Evolutionary conservation across 495 filamentous ascomycete species (phyloP).

Genomic region (Penicillium soppii): DNA sequence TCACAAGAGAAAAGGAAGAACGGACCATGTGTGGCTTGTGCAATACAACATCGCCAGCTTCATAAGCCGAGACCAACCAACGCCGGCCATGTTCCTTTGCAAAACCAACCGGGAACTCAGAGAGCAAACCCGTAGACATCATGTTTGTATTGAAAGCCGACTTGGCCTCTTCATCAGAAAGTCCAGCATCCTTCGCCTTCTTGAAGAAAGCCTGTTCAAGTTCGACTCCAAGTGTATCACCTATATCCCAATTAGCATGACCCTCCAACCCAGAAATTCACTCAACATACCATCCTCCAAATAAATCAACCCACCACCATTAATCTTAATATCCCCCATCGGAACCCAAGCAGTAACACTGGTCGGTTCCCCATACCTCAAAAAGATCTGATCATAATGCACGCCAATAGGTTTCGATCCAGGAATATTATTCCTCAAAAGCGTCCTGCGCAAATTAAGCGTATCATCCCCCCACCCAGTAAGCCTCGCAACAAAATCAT

Average conservation of each 20-base stretch:
- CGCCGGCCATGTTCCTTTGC: slow-evolving; percentile 37
- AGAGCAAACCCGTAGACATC: slow-evolving; percentile 51
- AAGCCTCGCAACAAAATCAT: slow-evolving; percentile 51
- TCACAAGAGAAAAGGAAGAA: background rate
- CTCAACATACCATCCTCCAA: slow-evolving; percentile 48
- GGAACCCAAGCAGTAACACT: slow-evolving; percentile 65
- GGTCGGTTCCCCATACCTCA: slow-evolving; percentile 56
- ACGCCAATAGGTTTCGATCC: slow-evolving; percentile 59
- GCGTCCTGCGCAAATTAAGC: slow-evolving; percentile 43
- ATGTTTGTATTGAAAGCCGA: slow-evolving; percentile 59
- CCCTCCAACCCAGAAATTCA: background rate
- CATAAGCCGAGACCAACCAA: slow-evolving; percentile 56
- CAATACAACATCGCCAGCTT: slow-evolving; percentile 62
- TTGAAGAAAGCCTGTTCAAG: slow-evolving; percentile 50
- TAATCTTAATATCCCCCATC: slow-evolving; percentile 57
- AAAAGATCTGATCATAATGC: slow-evolving; percentile 67
- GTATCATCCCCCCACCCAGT: slow-evolving; percentile 56
- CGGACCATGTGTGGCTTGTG: slow-evolving; percentile 56
- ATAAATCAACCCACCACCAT: slow-evolving; percentile 63
- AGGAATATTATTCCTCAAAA: slow-evolving; percentile 61
- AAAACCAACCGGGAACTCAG: slow-evolving; percentile 46
- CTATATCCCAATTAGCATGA: no score
- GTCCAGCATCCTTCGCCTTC: slow-evolving; percentile 40
- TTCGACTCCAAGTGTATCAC: slow-evolving; percentile 39
- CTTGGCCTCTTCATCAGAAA: slow-evolving; percentile 51